phyloP scores from a whole-genome alignment of 2,329 filamentous ascomycete genomes.

The Apiospora aurea region DNA sequence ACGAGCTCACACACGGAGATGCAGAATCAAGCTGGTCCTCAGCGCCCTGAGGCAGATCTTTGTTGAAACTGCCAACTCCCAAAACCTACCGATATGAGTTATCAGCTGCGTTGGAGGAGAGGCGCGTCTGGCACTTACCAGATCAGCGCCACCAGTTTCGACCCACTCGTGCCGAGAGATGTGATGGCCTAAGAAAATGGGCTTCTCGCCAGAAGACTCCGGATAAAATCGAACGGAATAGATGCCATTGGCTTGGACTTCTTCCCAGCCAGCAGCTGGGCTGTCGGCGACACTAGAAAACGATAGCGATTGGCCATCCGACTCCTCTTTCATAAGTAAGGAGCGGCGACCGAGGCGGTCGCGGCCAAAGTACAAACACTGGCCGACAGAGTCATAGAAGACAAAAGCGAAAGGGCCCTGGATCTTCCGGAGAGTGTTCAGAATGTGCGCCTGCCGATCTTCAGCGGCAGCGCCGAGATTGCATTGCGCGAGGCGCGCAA shows the following conservation, averaged over 20 bases:
- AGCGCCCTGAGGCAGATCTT: slow-evolving; percentile 44
- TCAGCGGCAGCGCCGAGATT: slow-evolving; percentile 35
- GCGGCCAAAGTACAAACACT: slow-evolving; percentile 79
- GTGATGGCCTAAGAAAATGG: slow-evolving; percentile 29
- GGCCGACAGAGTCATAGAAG: slow-evolving; percentile 72
- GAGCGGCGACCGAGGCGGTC: slow-evolving; percentile 90
- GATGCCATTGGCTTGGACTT: slow-evolving; percentile 86
- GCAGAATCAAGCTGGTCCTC: slow-evolving; percentile 42
- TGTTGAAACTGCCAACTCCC: slow-evolving; percentile 62
- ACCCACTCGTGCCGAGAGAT: slow-evolving; percentile 45
- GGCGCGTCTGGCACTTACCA: slow-evolving; percentile 51
- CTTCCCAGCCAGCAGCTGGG: slow-evolving; percentile 65
- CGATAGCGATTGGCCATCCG: slow-evolving; percentile 52
- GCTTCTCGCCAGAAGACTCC: slow-evolving; percentile 23
- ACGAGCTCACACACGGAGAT: slow-evolving; percentile 58
- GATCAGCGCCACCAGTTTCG: slow-evolving; percentile 42
- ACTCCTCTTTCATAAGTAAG: slow-evolving; percentile 66
- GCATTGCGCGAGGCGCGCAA: slow-evolving; percentile 52
- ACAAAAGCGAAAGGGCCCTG: slow-evolving; percentile 91
- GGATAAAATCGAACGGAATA: slow-evolving; percentile 68
- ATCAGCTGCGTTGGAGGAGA: slow-evolving; percentile 41
- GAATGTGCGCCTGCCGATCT: slow-evolving; percentile 45
- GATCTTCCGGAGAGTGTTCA: slow-evolving; percentile 65
- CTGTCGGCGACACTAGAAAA: slow-evolving; percentile 76
- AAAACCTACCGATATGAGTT: slow-evolving; percentile 58